Conservation (phyloP, 1,139 yeast genomes). For the Candida tunisiensis region DNA sequence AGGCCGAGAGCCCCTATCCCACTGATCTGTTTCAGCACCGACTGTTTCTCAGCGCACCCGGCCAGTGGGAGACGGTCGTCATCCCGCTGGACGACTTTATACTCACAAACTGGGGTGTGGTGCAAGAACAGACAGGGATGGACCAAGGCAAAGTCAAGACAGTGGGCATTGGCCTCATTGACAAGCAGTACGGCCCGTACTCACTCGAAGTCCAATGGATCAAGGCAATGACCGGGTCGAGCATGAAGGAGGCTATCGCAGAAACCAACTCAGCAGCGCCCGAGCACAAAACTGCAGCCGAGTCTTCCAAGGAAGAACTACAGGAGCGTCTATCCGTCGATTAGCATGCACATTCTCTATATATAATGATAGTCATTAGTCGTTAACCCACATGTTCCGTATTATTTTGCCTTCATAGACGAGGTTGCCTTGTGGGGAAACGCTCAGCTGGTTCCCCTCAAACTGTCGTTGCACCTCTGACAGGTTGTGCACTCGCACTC, state of each 20-base stretch:
- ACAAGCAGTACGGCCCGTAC: constrained; percentile 66
- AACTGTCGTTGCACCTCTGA: no score
- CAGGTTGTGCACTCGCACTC: no score
- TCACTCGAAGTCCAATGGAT: constrained; percentile 57
- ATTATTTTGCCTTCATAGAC: no score
- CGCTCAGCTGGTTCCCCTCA: no score
- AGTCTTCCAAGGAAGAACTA: constrained; percentile 5
- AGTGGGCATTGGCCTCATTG: constrained; percentile 65
- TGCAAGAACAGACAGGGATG: constrained; percentile 51
- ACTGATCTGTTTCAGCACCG: constrained; percentile 78
- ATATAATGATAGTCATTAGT: not conserved
- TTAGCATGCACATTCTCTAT: constrained; percentile 4
- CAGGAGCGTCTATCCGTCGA: constrained; percentile 11
- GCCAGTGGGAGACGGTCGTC: constrained; percentile 72
- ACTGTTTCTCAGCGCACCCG: constrained; percentile 54
- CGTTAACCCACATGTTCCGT: no score
- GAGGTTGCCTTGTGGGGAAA: no score
- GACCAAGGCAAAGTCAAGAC: constrained; percentile 54
- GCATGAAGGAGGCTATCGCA: not conserved
- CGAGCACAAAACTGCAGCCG: constrained; percentile 1
- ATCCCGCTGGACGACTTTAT: constrained; percentile 68
- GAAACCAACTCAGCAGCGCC: not conserved
- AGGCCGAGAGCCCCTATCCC: constrained; percentile 61
- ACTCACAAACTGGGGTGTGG: constrained; percentile 67
- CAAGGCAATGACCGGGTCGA: constrained; percentile 21